Evolutionary conservation across 305 asterid genomes (phyloP), one percentile per base, ranked within the genome.

Genomic region (Euphrasia arctica): DNA sequence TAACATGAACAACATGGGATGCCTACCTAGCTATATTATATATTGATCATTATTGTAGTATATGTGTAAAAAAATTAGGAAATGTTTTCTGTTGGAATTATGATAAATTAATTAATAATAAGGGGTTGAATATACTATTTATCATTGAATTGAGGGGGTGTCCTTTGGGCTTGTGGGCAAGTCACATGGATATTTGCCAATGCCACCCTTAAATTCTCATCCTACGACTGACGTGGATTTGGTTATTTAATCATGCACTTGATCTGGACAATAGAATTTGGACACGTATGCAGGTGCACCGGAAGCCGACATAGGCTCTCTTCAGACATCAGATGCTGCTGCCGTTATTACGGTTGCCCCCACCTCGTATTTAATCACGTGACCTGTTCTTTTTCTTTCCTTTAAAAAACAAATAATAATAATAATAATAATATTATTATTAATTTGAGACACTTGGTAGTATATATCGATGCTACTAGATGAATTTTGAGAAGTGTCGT

Each of bases 291-390:
- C 18, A 1, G 18, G 8, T 66, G 49, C 4, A 11, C 47, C 70
- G 79, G 69, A 70, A 66, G 76, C 79, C 79, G 79, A 75, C 79
- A 66, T 29, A 52, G 63, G 50, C 66, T 14, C 54, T 47, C 11
- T 9, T 25, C 27, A 25, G 27, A 25, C 55, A 14, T 15, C 55
- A 7, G 55, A 42, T 34, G 70, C 8, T 28, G 13, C 62, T 70
- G 74, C 79, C 70, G 76, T 75, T 63, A 71, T 58, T 71, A 67
- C 68, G 63, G 74, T 75, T 70, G 76, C 74, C 70, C 56, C 74
- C 74, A 67, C 8, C 60, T 6, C 47, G 1, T 67, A 51, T 66
- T 62, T 12, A 14, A 51, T 63, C 74, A 75, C 41, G 74, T 71
- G 74, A 55, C 28, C 51, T 75, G 76, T 75, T 70, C 9, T 5